Evolutionary conservation across 345 rosid species (phyloP).

Genomic region (Eucalyptus pauciflora): DNA sequence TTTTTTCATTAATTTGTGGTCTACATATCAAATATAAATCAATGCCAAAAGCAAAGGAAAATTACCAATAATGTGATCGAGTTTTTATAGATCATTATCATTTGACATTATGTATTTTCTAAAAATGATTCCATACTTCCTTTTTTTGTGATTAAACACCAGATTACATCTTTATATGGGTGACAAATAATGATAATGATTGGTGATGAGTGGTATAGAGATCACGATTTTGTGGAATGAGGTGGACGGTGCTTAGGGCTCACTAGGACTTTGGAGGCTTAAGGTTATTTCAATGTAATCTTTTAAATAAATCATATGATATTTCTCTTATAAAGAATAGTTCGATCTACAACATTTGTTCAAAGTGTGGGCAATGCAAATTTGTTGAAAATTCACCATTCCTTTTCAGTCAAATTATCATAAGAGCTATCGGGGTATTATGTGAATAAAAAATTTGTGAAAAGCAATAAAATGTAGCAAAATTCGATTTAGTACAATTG

Average conservation of each 20-base stretch:
- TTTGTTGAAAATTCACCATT: neutral
- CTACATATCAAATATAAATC: no score
- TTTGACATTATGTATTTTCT: rapidly evolving
- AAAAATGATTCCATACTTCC: no score
- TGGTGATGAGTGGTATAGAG: neutral
- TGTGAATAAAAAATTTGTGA: rapidly evolving
- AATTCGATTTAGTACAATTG: neutral
- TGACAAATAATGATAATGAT: neutral
- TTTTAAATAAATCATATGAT: neutral
- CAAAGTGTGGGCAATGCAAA: neutral
- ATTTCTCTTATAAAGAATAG: neutral
- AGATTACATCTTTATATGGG: rapidly evolving
- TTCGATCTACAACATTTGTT: neutral
- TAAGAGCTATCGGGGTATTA: neutral
- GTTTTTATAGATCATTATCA: no score
- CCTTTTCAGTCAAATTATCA: neutral
- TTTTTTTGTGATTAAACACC: no score
- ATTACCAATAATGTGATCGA: neutral
- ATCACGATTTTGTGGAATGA: neutral
- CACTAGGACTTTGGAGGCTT: neutral
- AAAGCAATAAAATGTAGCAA: neutral
- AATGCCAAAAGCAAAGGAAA: neutral
- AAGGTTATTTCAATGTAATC: neutral
- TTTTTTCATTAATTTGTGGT: no score
- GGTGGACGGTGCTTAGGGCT: neutral